Evolutionary conservation across 129 eudicot genomes (phyloP).

Genomic region (Dittrichia graveolens): DNA sequence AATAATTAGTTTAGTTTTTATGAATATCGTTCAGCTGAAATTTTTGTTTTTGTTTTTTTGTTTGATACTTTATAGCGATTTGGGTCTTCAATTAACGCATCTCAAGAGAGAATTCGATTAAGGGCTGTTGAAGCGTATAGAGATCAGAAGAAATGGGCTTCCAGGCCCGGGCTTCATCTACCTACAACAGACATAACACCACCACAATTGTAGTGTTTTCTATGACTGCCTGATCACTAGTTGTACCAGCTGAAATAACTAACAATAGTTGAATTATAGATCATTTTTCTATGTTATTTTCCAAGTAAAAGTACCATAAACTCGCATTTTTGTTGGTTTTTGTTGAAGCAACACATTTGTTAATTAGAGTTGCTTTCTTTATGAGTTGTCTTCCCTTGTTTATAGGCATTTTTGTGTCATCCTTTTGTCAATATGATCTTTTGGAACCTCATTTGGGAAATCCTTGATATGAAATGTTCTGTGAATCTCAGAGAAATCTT

Average conservation of each 20-base stretch:
- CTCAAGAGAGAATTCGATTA: constrained; percentile 84
- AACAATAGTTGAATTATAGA: constrained; percentile 7
- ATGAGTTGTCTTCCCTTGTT: neutral
- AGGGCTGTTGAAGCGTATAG: constrained; percentile 83
- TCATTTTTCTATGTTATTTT: constrained; percentile 2
- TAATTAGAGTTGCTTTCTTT: neutral
- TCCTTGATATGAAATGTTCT: too few relatives aligned
- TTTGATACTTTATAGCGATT: constrained; percentile 41
- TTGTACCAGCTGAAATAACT: neutral
- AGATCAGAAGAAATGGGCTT: constrained; percentile 72
- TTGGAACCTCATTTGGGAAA: too few relatives aligned
- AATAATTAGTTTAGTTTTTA: too few relatives aligned
- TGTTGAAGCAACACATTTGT: constrained; percentile 16
- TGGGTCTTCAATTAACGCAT: constrained; percentile 60
- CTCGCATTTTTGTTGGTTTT: constrained; percentile 9
- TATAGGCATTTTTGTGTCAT: neutral
- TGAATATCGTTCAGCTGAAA: neutral
- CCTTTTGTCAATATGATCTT: neutral
- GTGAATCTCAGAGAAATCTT: neutral
- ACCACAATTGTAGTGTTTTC: constrained; percentile 9
- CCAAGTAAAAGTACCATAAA: constrained; percentile 24
- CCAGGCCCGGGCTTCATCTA: constrained; percentile 81
- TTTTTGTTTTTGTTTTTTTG: neutral
- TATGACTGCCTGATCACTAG: too few relatives aligned
- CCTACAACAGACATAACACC: constrained; percentile 44